Base-by-base conservation (phyloP, 2,329 filamentous ascomycete genomes). In the Aspergillus sp. region DNA sequence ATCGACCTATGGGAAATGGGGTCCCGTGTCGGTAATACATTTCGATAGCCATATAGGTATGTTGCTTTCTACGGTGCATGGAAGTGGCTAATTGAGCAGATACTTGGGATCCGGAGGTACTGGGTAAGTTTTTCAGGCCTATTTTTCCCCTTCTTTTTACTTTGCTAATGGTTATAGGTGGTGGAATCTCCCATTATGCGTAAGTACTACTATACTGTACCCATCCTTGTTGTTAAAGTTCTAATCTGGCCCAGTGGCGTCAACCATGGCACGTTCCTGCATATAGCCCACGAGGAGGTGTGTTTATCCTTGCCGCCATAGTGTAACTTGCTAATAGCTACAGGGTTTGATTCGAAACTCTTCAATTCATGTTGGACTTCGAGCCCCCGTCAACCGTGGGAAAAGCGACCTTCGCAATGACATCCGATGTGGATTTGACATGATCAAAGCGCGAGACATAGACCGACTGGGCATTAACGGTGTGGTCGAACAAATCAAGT, bases 221-320 rank as follows among this genome's bases (percentile, higher is more conserved):
- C 7, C 26, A 29, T 16, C 32, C 9, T 3, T 14, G 3, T 24
- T 1, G 20, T 22, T 22, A 22, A n/a, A 18, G 12, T n/a, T 26
- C 58, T 56, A 11, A 56, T 49, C 7, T 39, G 3, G 22, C 11
- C 22, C 36, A 79, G 77, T 16, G 78, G 79, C n/a, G 77, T 84
- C 32, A 84, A 85, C 58, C 82, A 85, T 61, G 82, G 83, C 26
- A 85, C 83, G 0, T 85, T 84, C 66, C 71, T 85, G 16, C 82
- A 85, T 61, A 80, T 84, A 52, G 83, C 83, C 2, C 81, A 84
- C 60, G 83, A 85, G 69, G 83, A 85, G 73, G 65, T 67, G 61
- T 36, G 14, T 42, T 5, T 14, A 18, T 11, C 20, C 5, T 1
- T n/a, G 20, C 12, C n/a, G 5, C n/a, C 18, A 5, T n/a, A 5